phyloP scores from a whole-genome alignment of 345 rosid genomes.

The Murraya koenigii region DNA sequence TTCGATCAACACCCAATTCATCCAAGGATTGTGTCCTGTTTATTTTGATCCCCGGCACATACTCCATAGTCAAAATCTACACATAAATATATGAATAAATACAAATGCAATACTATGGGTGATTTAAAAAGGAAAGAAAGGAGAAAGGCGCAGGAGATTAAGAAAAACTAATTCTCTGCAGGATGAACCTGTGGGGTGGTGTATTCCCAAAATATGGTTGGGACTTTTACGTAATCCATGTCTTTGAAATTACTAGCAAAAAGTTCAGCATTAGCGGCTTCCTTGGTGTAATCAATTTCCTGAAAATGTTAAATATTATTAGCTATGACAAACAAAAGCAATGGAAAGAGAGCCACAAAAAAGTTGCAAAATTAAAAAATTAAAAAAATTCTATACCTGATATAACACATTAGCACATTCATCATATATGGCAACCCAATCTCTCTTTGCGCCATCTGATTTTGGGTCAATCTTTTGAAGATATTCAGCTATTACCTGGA shows the following conservation, averaged over 20 bases:
- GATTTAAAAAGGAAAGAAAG: neutral
- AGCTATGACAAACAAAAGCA: slow-evolving; percentile 9
- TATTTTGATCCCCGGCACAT: slow-evolving; percentile 98
- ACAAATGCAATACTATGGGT: neutral
- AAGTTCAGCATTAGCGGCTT: slow-evolving; percentile 88
- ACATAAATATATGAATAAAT: slow-evolving; percentile 15
- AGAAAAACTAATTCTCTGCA: neutral
- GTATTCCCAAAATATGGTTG: slow-evolving; percentile 72
- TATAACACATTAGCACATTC: slow-evolving; percentile 94
- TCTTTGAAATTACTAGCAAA: slow-evolving; percentile 88
- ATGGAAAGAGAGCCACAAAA: neutral
- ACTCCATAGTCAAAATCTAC: slow-evolving; percentile 95
- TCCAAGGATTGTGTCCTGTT: slow-evolving; percentile 87
- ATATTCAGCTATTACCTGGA: slow-evolving; percentile 91
- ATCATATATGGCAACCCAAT: slow-evolving; percentile 99
- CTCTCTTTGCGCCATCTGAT: slow-evolving; percentile 99
- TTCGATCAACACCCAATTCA: slow-evolving; percentile 87
- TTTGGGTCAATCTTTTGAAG: slow-evolving; percentile 97
- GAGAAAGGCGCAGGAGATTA: neutral
- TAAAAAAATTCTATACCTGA: slow-evolving; percentile 40
- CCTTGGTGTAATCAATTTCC: slow-evolving; percentile 98
- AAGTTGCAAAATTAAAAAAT: neutral
- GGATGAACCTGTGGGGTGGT: slow-evolving; percentile 84
- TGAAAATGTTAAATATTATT: slow-evolving; percentile 29
- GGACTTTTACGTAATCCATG: slow-evolving; percentile 88